A percentile compares a stretch with the other conserved stretches of the same genome.
Evolutionary conservation across 148 eudicot genomes (phyloP).

Genomic region (Rhododendron vialii): DNA sequence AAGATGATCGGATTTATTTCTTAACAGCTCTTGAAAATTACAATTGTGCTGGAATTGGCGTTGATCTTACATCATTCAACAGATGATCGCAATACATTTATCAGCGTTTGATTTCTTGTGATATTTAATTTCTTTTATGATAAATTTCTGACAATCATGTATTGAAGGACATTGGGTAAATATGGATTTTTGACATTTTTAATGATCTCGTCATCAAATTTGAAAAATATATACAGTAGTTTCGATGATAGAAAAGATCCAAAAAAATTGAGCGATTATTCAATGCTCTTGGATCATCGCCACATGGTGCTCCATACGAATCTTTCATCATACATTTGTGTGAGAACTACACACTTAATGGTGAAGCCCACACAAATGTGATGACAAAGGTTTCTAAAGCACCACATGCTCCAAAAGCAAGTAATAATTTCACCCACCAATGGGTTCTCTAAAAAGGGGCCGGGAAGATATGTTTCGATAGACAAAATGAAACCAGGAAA

Average conservation of each 20-base stretch:
- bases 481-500: background rate
- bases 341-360: too few species aligned
- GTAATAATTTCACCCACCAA: background rate
- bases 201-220: background rate
- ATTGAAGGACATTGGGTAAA: background rate
- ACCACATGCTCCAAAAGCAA: too few species aligned
- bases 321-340: background rate
- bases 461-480: background rate
- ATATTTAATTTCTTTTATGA: background rate
- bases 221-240: background rate
- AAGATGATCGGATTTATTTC: background rate
- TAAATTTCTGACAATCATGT: background rate
- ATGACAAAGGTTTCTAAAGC: background rate
- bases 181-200: too few species aligned
- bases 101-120: background rate
- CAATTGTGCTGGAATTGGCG: background rate
- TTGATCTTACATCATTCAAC: background rate
- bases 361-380: background rate
- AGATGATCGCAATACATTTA: background rate
- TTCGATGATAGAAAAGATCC: too few species aligned
- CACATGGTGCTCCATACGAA: background rate
- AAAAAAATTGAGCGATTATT: too few species aligned
- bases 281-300: background rate
- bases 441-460: background rate
- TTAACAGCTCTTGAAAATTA: background rate